Percentiles rank a stretch among this genome's conserved stretches.
phyloP scores from a whole-genome alignment of 768 basidiomycete genomes.

The Terana coerulea region DNA sequence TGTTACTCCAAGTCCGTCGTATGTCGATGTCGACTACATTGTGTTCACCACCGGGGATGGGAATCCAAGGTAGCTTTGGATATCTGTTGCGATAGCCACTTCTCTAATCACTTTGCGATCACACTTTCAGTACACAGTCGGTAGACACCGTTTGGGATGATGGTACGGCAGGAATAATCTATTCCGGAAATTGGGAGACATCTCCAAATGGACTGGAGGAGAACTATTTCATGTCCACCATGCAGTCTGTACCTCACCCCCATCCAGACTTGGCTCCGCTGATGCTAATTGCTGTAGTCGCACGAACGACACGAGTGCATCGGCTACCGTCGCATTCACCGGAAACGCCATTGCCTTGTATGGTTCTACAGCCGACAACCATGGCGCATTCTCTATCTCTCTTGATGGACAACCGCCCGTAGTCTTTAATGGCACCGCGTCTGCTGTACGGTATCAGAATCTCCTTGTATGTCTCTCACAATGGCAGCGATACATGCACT shows the following conservation, averaged over 20 bases:
- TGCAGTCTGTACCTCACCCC: slow-evolving; percentile 1
- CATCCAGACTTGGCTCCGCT: not conserved
- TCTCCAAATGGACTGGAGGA: slow-evolving; percentile 2
- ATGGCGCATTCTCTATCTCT: not conserved
- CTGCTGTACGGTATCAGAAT: not conserved
- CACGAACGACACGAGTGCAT: no score
- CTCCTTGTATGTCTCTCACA: not conserved
- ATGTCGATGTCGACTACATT: not conserved
- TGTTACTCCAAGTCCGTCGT: not conserved
- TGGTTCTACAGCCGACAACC: not conserved
- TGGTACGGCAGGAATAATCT: not conserved
- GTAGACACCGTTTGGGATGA: not conserved
- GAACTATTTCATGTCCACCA: slow-evolving; percentile 1
- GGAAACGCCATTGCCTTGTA: slow-evolving; percentile 5
- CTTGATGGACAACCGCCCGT: not conserved
- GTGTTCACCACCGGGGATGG: not conserved
- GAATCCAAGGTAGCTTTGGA: not conserved
- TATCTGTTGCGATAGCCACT: not conserved
- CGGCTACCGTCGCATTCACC: no score
- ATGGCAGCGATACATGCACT: not conserved
- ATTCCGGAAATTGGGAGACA: not conserved
- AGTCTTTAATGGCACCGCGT: no score
- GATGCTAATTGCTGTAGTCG: not conserved
- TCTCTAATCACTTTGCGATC: not conserved
- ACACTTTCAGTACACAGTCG: not conserved